Conservation (phyloP, 768 basidiomycete species). For the Exsudoporus frostii region DNA sequence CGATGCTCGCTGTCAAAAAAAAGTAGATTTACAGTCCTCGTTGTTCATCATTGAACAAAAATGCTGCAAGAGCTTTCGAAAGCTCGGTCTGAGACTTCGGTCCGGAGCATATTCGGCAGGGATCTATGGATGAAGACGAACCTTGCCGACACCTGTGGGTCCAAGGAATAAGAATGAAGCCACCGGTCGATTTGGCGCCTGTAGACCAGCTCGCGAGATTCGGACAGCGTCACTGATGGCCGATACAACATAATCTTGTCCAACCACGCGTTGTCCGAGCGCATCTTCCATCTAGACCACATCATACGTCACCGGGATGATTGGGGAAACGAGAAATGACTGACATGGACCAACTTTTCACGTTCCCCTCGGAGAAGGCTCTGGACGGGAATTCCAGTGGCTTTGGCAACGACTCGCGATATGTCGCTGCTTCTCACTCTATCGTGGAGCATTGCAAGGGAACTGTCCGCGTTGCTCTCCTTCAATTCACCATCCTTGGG, state of each 20-base stretch:
- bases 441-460: conserved; percentile 73
- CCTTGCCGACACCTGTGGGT: conserved; percentile 86
- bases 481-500: conserved; percentile 50
- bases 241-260: conserved; percentile 85
- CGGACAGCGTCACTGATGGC: conserved; percentile 89
- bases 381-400: conserved; percentile 89
- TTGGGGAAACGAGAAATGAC: conserved; percentile 24
- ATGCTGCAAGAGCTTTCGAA: conserved; percentile 82
- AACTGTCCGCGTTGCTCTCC: conserved; percentile 39
- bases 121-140: conserved; percentile 19
- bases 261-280: conserved; percentile 72
- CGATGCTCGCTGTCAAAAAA: background rate
- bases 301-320: background rate
- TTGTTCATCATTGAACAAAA: conserved; percentile 88
- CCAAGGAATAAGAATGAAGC: conserved; percentile 92
- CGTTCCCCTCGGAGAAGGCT: conserved; percentile 85
- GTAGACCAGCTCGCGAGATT: conserved; percentile 87
- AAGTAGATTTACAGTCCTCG: conserved; percentile 65
- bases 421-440: conserved; percentile 89
- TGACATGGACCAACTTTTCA: conserved; percentile 83
- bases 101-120: background rate
- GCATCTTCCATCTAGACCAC: conserved; percentile 77
- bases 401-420: conserved; percentile 80
- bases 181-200: conserved; percentile 84
- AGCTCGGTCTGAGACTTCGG: conserved; percentile 60